Evolutionary conservation across 164 flowering plant species (phyloP), one percentile per base, ranked within the genome.

Genomic region (grape (Vitis vinifera)): DNA sequence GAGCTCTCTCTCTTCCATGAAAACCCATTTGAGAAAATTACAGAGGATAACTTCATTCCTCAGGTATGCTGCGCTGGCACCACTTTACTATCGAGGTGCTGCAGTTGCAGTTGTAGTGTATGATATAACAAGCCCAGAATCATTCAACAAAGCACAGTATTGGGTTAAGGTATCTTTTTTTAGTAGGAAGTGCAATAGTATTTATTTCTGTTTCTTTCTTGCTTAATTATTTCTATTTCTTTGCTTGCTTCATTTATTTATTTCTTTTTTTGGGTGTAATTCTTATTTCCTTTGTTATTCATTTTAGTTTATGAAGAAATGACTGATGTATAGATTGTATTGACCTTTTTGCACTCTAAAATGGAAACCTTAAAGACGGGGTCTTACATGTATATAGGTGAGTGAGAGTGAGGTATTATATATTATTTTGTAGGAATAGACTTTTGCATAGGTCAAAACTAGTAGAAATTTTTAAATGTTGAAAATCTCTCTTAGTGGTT

Each of bases 61-160:
- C 76, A 96, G 99, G 83, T 96, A 96, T 84, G 97, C 99, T 70
- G 97, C 99, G 59, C 72, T 96, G 72, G 98, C 99, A 52, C 99
- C 99, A 50, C 89, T 96, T 65, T 96, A 96, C 79, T 96, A 96
- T 78, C 84, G 99, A 53, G 98, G 98, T 77, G 99, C 99, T 73
- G 99, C 87, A 53, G 97, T 88, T 78, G 97, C 99, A 70, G 92
- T 96, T 77, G 78, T 96, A 75, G 99, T 87, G 44, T 96, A 96
- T 77, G 99, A 96, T 74, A 92, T 96, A 70, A 93, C 97, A 68
- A 89, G 91, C 75, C 85, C 89, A 30, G 98, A 92, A 17, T 88
- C 99, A 30, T 96, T 96, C 69, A 68, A 59, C 51, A 96, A 96
- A 78, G 99, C 99, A 49, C 98, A 96, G 56, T 92, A 90, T 71